Base-by-base conservation (phyloP, 305 asterid genomes). In the Lippia alba region DNA sequence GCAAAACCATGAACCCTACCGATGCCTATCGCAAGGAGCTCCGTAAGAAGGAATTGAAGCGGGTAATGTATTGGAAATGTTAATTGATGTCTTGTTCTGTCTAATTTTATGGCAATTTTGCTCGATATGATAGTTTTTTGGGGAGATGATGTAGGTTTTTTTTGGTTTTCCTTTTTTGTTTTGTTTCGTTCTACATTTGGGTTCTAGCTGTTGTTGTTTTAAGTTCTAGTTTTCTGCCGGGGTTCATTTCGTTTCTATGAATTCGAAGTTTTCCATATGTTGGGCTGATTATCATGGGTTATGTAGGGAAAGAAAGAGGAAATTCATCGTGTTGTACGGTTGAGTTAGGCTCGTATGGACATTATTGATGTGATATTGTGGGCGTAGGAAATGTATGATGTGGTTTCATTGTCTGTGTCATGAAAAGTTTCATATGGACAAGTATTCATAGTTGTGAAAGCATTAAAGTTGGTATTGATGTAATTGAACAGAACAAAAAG, bases 1-100 rank as follows among this genome's bases (percentile, higher is more conserved):
- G 99, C 74, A 94, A 94, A 82, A 89, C 96, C 66, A 94, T 94
- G 99, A 94, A 94, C 92, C 99, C 99, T 87, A 94, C 99, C 78
- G 97, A 91, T 77, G 92, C 99, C 19, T 91, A 84, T 72, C 95
- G 99, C 56, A 94, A 94, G 69, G 97, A 90, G 86, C 80, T 85
- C 41, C 97, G 97, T 33, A 94, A 90, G 40, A 87, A 89, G 80
- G 99, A 94, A 85, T 85, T 94, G 74, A 90, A 88, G 77, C 87
- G 98, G 91, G 97, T 90, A 84, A 70, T 18, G 30, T 59, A 36
- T 14, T 56, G 6, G 30, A 4, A 36, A 36, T 36, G 41, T 36
- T 36, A 36, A 33, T 55, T 51, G 16, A 14, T 62, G 11, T 50
- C 53, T 40, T 56, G 12, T 45, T 4, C 9, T 45, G 12, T 63